Evolutionary conservation across 2,329 filamentous ascomycete species (phyloP).

Genomic region (Talaromyces sp.): DNA sequence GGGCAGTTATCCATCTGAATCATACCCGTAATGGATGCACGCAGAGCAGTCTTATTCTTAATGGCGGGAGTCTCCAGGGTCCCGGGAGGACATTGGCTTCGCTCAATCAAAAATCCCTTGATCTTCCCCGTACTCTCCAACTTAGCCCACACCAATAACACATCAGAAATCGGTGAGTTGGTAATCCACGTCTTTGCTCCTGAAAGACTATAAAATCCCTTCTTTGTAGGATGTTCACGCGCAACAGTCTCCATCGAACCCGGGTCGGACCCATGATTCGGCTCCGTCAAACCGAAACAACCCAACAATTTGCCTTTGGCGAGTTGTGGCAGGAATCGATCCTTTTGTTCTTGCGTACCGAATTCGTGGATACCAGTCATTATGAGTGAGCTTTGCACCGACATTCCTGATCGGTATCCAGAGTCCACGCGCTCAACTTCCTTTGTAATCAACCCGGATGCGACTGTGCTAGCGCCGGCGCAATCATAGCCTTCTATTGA

Average conservation of each 20-base stretch:
- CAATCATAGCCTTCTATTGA: conserved; percentile 86
- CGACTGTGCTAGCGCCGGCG: conserved; percentile 81
- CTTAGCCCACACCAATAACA: conserved; percentile 90
- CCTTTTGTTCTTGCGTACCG: conserved; percentile 80
- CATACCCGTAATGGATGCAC: conserved; percentile 95
- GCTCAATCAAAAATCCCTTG: conserved; percentile 84
- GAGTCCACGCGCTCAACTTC: conserved; percentile 89
- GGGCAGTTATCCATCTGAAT: conserved; percentile 91
- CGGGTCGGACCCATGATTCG: conserved; percentile 88
- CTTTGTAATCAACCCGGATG: conserved; percentile 82
- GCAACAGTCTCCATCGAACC: conserved; percentile 86
- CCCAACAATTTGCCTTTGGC: conserved; percentile 79
- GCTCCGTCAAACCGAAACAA: conserved; percentile 86
- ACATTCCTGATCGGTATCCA: conserved; percentile 89
- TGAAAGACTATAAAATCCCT: conserved; percentile 73
- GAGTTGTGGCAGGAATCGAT: conserved; percentile 74
- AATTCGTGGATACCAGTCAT: conserved; percentile 92
- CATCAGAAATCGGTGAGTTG: conserved; percentile 83
- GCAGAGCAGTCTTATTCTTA: conserved; percentile 91
- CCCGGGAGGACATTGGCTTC: conserved; percentile 77
- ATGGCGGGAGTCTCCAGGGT: conserved; percentile 88
- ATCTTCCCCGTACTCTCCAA: conserved; percentile 89
- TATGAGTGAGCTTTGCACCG: conserved; percentile 84
- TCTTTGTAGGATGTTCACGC: conserved; percentile 78
- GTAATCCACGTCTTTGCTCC: conserved; percentile 95